Base-by-base conservation (phyloP, 2,329 filamentous ascomycete species). In the Hypoxylon sp. region DNA sequence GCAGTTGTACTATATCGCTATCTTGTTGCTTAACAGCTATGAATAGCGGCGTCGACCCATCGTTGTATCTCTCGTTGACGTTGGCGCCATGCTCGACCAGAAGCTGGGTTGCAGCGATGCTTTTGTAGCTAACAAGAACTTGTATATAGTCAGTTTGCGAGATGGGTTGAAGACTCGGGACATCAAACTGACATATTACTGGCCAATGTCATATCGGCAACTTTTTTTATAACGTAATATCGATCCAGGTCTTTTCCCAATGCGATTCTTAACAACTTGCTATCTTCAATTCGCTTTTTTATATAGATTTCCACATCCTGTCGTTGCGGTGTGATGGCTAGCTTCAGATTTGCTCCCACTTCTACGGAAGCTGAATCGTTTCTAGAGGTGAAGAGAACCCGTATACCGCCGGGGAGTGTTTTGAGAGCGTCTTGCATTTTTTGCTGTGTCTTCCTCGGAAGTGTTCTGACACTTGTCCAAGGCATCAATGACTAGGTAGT, bases 401-500 rank as follows among this genome's bases (percentile, higher is more conserved):
- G 33, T 29, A 55, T 17, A 13, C 17, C 44, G 8, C 42, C 5
- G 4, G 37, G 52, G n/a, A 55, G 52, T n/a, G 19, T 14, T 55
- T 44, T 35, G 35, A 55, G 52, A 44, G 52, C 35, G 14, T 26
- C 19, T 55, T 22, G 33, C 52, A 55, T 55, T 9, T 44, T 55
- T 55, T 35, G 35, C 35, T 29, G 52, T 39, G 52, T 55, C 8
- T 44, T 44, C 52, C n/a, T 55, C 52, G 52, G 31, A 29, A 3
- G 14, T 53, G 22, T 53, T 37, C 50, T 37, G 50, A 53, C 52
- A 55, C 33, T 19, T 55, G 22, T 55, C 52, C 11, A 55, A 29
- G 13, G 52, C 52, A 42, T 55, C 52, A 35, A 55, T 55, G 35
- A 55, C 33, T 14, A 55, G 35, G 10, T 55, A 55, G 35, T 55